phyloP scores from a whole-genome alignment of 225 moss, liverwort and hornwort genomes.

The Climacium dendroides region DNA sequence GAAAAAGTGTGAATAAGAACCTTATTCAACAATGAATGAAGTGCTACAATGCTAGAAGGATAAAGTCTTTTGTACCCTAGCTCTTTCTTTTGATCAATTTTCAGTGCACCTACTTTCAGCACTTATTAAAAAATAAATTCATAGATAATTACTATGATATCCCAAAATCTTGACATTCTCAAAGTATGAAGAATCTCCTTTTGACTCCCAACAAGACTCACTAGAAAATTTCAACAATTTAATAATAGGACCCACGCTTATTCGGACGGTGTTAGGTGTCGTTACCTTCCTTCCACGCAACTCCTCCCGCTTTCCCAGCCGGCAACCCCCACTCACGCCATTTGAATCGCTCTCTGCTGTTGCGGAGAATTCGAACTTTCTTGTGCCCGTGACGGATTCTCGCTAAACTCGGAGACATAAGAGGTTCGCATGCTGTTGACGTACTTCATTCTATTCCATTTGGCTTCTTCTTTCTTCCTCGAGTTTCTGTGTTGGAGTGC shows the following conservation, averaged over 20 bases:
- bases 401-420: not conserved
- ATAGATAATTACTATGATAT: not conserved
- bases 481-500: no score
- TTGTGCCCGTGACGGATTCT: not conserved
- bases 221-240: not conserved
- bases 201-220: not conserved
- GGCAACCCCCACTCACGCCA: not conserved
- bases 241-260: not conserved
- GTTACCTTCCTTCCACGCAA: not conserved
- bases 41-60: fast-evolving
- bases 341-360: not conserved
- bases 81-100: no score
- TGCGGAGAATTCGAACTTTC: not conserved
- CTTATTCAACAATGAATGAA: no score
- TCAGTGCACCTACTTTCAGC: not conserved
- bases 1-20: not conserved
- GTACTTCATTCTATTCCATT: not conserved
- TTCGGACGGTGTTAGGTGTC: not conserved
- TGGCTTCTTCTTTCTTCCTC: not conserved
- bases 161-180: not conserved
- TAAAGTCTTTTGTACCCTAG: fast-evolving
- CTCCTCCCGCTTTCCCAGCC: not conserved
- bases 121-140: not conserved
- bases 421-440: not conserved
- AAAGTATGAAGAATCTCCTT: not conserved